Evolutionary conservation across 192 early-diverging fungal species (phyloP), one percentile per base, ranked within the genome.

Genomic region (Rhizophagus sp.): DNA sequence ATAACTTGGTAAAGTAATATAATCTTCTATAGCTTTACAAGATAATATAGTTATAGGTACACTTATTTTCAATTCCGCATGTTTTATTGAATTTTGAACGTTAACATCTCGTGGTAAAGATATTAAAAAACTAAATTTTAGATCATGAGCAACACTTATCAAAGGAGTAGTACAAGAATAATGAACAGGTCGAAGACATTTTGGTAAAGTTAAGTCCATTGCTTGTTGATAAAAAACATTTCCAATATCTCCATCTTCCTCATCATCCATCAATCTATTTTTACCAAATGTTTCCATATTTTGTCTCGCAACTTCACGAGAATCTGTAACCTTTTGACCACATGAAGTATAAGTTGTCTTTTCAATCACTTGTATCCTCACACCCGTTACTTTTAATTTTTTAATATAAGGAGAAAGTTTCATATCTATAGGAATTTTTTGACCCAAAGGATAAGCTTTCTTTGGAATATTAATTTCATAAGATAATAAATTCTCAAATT

Each of bases 11-110:
- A 75, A 75, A 8, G 19, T 30, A 7, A 75, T 6, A 75, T 62
- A 62, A 75, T 75, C 73, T 30, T 75, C 57, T 24, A 75, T n/a
- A 62, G 52, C 50, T 47, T 24, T 57, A 75, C 73, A 75, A 62
- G 73, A 75, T 62, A 75, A 62, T 39, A 75, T 25, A 22, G 73
- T 75, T 62, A 75, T 75, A n/a, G 73, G 50, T 61, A 62, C 9
- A 39, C 22, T 75, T n/a, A 75, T 36, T 39, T 62, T 73, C 13
- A 73, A 57, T 62, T 62, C 73, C 4, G 73, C 73, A 39, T n/a
- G 61, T 39, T 62, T 57, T 17, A n/a, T 4, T 33, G 49, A 27
- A 57, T 33, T 17, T 22, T 61, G 30, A 36, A 36, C 36, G 41
- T 44, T 44, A 9, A 9, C 8, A 44, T 44, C 41, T 24, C 12